These are phyloP conservation scores for Coffea eugenioides DNA, from an alignment of 257 asterid genomes.

Conservation along the genomic window DNA sequence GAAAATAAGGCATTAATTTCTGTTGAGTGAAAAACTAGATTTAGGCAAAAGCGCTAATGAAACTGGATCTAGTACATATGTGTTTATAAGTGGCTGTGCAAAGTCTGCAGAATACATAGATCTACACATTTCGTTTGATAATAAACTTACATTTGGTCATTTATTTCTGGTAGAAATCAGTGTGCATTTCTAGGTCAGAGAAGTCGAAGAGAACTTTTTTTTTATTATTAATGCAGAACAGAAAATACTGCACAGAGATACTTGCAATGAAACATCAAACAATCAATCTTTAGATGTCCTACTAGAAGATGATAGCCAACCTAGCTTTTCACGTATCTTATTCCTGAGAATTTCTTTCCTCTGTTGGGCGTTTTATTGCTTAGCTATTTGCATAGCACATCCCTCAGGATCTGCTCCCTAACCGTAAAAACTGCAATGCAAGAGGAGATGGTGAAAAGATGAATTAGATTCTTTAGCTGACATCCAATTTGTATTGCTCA, in stretches of 20 bases:
- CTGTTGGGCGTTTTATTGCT: background rate
- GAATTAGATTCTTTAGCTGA: background rate
- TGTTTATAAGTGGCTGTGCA: background rate
- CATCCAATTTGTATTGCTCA: background rate
- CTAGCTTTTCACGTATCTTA: background rate
- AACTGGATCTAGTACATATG: background rate
- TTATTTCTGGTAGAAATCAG: background rate
- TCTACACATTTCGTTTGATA: background rate
- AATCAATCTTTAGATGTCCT: background rate
- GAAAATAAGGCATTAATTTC: too few species aligned
- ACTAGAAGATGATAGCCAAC: background rate
- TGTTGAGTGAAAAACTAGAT: too few species aligned
- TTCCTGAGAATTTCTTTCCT: background rate
- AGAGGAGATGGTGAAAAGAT: background rate
- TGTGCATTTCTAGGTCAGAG: background rate
- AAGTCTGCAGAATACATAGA: background rate
- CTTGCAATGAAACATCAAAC: background rate
- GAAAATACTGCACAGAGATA: background rate
- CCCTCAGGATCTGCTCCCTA: background rate
- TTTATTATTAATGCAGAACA: background rate
- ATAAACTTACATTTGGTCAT: background rate
- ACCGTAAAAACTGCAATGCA: background rate
- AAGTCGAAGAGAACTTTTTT: background rate
- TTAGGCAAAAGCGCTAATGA: background rate
- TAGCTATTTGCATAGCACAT: background rate